Evolutionary conservation across 2,329 filamentous ascomycete genomes (phyloP), one percentile per base, ranked within the genome.

Genomic region (Chaetothyriales sp.): DNA sequence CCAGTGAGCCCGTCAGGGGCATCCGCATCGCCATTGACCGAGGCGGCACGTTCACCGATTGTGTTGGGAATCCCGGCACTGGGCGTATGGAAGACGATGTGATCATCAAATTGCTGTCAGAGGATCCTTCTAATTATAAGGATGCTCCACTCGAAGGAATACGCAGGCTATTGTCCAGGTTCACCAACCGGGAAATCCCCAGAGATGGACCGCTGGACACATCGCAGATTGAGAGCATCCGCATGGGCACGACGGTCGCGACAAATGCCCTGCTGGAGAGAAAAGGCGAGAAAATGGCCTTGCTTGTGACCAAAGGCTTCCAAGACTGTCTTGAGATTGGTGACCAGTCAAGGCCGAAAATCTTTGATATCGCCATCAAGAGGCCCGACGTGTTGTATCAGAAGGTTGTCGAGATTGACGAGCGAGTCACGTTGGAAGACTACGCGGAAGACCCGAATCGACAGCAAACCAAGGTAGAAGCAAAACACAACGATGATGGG

Each of bases 181-280:
- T 93, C 66, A 79, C 81, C 1, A 75, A 76, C 49, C 75, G 76
- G 52, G 81, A 90, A 3, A 88, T 93, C 44, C 85, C 86, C 2
- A 80, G 88, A 46, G 87, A 86, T 22, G 73, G 88, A 63, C 72
- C 84, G 1, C 71, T 95, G 7, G 87, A 95, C 65, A 95, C 88
- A 1, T 78, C 80, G 18, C 70, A 81, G 62, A 93, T 95, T 59
- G 86, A 92, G 59, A 88, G 84, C 50, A 95, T 95, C 64, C 83
- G 89, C 46, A 95, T 95, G 89, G 89, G 89, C 44, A 95, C 89
- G 1, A 95, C 89, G 0, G 88, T 95, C 10, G 89, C 89, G 8
- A 95, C 89, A 0, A 95, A 95, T 65, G 89, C 89, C 0, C 69
- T 95, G 51, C 74, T 95, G 1, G 89, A 95, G 67, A 75, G 89